Evolutionary conservation across 805 yeast species (phyloP), one percentile per base, ranked within the genome.

Genomic region (Kregervanrija delftensis): DNA sequence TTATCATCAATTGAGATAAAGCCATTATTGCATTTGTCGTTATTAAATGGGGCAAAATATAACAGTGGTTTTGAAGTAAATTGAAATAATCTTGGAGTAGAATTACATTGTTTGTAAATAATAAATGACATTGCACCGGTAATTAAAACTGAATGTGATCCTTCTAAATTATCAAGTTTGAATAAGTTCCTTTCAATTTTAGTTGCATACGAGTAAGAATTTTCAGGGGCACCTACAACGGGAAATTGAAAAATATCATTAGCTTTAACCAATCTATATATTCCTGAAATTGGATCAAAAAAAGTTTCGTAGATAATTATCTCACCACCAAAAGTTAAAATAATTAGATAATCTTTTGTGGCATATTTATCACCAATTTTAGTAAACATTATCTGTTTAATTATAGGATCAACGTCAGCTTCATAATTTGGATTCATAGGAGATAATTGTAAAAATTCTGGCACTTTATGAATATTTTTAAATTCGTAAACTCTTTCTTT

Each of bases 261-360:
- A 45, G 67, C 73, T 57, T 73, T 77, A 41, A 56, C 50, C 34
- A 72, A 68, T 40, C 57, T 61, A 49, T 60, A 72, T 22, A 61
- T 72, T 13, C 74, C 74, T 10, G 47, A 52, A 14, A 42, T 34
- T 5, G 59, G 47, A 53, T 72, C 77, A 48, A 67, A 67, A 49
- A 64, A 77, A 33, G 81, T 65, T 52, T 78, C 79, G 60, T 88
- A 89, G 41, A 85, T 65, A 33, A 78, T 67, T 2, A 88, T 66
- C 59, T 87, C 93, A 53, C 95, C 95, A 43, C 95, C 93, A 57
- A 81, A 77, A 0, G 95, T 88, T 41, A 87, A 64, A 8, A 86
- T 69, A 0, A 88, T 72, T 46, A 89, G 60, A 58, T 79, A 79
- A 52, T 85, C 89, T 40, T 80, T 82, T 37, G 73, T 70, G 30